These are phyloP conservation scores for Aspergillus udagawae DNA, from an alignment of 2,329 filamentous ascomycete genomes.

Conservation along the genomic window DNA sequence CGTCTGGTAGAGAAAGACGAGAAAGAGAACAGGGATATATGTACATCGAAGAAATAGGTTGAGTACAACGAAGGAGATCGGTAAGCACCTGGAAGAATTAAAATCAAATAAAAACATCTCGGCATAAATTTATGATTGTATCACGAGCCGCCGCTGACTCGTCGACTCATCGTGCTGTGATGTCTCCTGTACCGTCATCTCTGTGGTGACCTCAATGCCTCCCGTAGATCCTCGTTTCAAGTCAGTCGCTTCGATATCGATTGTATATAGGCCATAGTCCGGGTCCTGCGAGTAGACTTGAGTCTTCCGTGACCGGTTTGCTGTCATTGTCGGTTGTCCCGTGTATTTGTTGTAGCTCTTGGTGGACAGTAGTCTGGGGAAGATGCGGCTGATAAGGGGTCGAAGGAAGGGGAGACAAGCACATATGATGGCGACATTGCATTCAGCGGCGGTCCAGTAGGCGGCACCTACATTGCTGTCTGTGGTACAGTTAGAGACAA, in stretches of 20 bases:
- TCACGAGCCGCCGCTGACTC: constrained; percentile 22
- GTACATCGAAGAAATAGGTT: not conserved
- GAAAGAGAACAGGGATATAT: not conserved
- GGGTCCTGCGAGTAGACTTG: constrained; percentile 18
- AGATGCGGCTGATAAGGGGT: constrained; percentile 35
- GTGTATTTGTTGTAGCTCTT: constrained; percentile 24
- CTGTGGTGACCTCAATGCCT: constrained; percentile 31
- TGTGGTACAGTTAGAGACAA: not conserved
- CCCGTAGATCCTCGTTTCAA: constrained; percentile 7
- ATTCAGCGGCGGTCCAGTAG: constrained; percentile 43
- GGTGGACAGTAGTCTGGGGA: constrained; percentile 33
- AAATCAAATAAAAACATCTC: not conserved
- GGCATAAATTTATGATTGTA: constrained; percentile 10
- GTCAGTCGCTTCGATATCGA: constrained; percentile 24
- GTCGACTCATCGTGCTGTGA: constrained; percentile 13
- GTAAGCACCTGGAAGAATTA: not conserved
- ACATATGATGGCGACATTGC: constrained; percentile 41
- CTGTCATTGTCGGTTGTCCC: constrained; percentile 12
- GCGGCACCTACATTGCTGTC: constrained; percentile 35
- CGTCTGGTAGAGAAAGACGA: not conserved
- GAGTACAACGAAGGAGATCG: not conserved
- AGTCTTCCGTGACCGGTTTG: constrained; percentile 9
- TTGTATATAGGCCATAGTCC: constrained; percentile 27
- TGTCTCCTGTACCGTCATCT: constrained; percentile 25
- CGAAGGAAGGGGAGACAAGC: constrained; percentile 40